Evolutionary conservation across 1,284 basidiomycete species (phyloP).

Genomic region (Ustilago bromivora): DNA sequence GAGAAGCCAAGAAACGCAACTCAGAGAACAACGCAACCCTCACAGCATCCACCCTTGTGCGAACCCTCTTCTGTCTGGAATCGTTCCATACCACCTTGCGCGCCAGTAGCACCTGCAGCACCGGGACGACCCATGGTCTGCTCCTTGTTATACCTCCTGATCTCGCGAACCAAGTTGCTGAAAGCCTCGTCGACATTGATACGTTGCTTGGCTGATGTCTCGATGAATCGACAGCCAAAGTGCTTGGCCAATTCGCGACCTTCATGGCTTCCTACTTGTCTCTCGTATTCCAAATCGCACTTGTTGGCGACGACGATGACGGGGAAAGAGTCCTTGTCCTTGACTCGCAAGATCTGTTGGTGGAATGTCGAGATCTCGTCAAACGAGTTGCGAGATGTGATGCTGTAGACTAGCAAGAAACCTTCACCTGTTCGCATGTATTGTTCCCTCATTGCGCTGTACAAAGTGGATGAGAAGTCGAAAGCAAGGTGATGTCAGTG

Average conservation of each 20-base stretch:
- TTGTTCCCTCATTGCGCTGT: constrained; percentile 95
- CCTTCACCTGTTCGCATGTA: constrained; percentile 98
- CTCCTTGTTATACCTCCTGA: constrained; percentile 88
- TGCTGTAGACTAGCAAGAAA: constrained; percentile 97
- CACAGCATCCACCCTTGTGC: constrained; percentile 57
- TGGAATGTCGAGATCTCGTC: constrained; percentile 97
- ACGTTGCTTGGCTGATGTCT: constrained; percentile 97
- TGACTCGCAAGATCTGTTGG: constrained; percentile 86
- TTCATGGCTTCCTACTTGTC: constrained; percentile 98
- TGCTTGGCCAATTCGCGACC: constrained; percentile 96
- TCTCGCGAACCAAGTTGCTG: constrained; percentile 93
- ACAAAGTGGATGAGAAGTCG: not conserved
- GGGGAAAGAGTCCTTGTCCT: constrained; percentile 96
- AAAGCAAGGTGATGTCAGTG: constrained; percentile 4
- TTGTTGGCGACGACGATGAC: constrained; percentile 99
- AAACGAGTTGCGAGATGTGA: constrained; percentile 97
- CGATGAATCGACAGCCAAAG: constrained; percentile 96
- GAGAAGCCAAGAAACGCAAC: not conserved
- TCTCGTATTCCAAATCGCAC: constrained; percentile 96
- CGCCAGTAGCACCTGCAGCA: constrained; percentile 54
- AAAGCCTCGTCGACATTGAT: constrained; percentile 99
- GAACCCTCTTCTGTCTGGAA: constrained; percentile 55
- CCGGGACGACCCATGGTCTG: constrained; percentile 66
- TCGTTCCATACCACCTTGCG: constrained; percentile 55
- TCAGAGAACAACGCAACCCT: constrained; percentile 57